A percentile compares a stretch with the other conserved stretches of the same genome.
Evolutionary conservation across 805 yeast genomes (phyloP).

Genomic region (Helenozyma baotianmanensis): DNA sequence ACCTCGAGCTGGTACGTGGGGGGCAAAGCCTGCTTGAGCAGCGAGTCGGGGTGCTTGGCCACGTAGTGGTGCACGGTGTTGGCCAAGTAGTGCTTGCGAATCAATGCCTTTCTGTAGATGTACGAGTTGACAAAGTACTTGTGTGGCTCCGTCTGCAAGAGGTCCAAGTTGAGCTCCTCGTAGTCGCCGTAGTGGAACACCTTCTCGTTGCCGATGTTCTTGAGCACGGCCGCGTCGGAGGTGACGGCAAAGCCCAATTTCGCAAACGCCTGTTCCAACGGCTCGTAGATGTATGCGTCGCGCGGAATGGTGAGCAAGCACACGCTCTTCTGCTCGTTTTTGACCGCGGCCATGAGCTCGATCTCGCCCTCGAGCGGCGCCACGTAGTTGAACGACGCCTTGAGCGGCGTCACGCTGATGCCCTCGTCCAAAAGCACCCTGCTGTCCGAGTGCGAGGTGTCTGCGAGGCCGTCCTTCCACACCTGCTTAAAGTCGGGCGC

Average conservation of each 20-base stretch:
- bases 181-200: slow-evolving; percentile 83
- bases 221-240: slow-evolving; percentile 18
- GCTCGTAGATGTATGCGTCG: slow-evolving; percentile 38
- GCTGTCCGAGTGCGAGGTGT: slow-evolving; percentile 57
- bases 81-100: slow-evolving; percentile 85
- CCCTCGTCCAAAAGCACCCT: slow-evolving; percentile 61
- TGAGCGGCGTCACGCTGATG: slow-evolving; percentile 51
- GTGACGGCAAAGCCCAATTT: slow-evolving; percentile 24
- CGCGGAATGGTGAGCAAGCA: slow-evolving; percentile 37
- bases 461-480: slow-evolving; percentile 44
- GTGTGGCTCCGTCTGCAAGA: slow-evolving; percentile 36
- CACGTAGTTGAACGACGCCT: slow-evolving; percentile 64
- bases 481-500: slow-evolving; percentile 73
- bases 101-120: slow-evolving; percentile 83
- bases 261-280: slow-evolving; percentile 35
- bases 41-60: slow-evolving; percentile 70
- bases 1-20: slow-evolving; percentile 77
- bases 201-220: slow-evolving; percentile 20
- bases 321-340: background rate
- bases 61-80: slow-evolving; percentile 71
- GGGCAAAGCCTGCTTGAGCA: slow-evolving; percentile 60
- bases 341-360: slow-evolving; percentile 22
- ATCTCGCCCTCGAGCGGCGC: slow-evolving; percentile 55
- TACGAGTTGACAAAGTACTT: slow-evolving; percentile 72
- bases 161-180: slow-evolving; percentile 80